Conservation (phyloP, 2,329 filamentous ascomycete genomes). For the Fonsecaea nubica region DNA sequence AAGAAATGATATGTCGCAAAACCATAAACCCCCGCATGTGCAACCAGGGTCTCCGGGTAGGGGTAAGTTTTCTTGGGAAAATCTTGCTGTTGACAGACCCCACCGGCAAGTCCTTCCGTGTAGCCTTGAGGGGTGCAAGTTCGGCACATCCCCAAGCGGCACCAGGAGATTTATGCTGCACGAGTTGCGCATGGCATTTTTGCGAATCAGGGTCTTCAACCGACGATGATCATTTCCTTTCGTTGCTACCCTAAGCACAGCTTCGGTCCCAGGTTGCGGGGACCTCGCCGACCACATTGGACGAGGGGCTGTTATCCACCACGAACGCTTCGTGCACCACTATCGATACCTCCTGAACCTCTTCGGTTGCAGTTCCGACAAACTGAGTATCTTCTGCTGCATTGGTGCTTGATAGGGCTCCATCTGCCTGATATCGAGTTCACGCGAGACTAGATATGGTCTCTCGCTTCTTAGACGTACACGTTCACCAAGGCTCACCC, state of each 20-base stretch:
- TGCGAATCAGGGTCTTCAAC: not conserved
- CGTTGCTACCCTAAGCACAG: not conserved
- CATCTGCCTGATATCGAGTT: not conserved
- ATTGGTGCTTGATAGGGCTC: not conserved
- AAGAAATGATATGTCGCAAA: conserved; percentile 14
- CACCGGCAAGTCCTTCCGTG: not conserved
- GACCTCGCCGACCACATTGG: not conserved
- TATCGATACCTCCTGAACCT: not conserved
- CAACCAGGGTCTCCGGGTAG: conserved; percentile 11
- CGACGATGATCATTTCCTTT: not conserved
- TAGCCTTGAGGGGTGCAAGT: not conserved
- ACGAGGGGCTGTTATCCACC: not conserved
- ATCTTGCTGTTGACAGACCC: conserved; percentile 8
- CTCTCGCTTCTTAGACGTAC: not conserved
- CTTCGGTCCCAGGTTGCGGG: not conserved
- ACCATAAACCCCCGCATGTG: conserved; percentile 7
- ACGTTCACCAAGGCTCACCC: not conserved
- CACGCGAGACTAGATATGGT: not conserved
- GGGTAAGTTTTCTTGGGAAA: conserved; percentile 15
- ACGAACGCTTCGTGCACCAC: not conserved
- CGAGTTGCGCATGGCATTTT: not conserved
- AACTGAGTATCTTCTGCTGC: not conserved
- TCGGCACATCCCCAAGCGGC: not conserved
- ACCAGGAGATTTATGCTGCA: not conserved
- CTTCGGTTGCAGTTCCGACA: not conserved